phyloP scores from a whole-genome alignment of 108 stramenopile genomes.

The Fistulifera pelliculosa region DNA sequence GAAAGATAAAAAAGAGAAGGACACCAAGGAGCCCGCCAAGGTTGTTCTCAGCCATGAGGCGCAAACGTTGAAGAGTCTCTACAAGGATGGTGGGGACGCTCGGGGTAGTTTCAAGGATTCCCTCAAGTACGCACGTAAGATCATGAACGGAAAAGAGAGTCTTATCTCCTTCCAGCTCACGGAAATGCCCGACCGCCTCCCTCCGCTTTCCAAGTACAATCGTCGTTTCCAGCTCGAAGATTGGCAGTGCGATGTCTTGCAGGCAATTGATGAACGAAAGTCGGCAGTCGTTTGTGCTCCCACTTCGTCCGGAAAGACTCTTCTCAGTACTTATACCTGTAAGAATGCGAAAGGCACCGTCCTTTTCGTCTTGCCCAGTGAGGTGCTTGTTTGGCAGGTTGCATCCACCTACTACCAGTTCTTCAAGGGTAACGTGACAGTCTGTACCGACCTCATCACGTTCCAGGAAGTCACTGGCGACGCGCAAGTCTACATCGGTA shows the following conservation, averaged over 20 bases:
- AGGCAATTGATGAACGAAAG: slow-evolving; percentile 82
- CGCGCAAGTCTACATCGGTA: slow-evolving; percentile 95
- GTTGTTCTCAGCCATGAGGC: slow-evolving; percentile 62
- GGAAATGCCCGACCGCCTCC: slow-evolving; percentile 96
- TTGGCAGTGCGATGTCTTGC: slow-evolving; percentile 95
- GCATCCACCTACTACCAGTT: slow-evolving; percentile 98
- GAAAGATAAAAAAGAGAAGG: slow-evolving; percentile 62
- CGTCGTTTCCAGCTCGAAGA: slow-evolving; percentile 86
- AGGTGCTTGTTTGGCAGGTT: slow-evolving; percentile 99
- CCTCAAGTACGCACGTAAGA: slow-evolving; percentile 89
- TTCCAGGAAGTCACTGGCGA: slow-evolving; percentile 85
- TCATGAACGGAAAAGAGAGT: slow-evolving; percentile 78
- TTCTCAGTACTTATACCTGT: slow-evolving; percentile 97
- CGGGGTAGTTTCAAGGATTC: slow-evolving; percentile 82
- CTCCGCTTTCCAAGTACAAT: slow-evolving; percentile 92
- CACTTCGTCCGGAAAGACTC: slow-evolving; percentile 97
- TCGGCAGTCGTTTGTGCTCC: slow-evolving; percentile 98
- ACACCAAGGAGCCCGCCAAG: slow-evolving; percentile 45
- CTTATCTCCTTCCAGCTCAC: slow-evolving; percentile 91
- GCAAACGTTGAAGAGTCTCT: slow-evolving; percentile 56
- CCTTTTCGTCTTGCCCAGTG: slow-evolving; percentile 96
- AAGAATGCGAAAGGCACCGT: slow-evolving; percentile 81
- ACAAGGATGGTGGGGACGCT: slow-evolving; percentile 79
- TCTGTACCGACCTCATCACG: slow-evolving; percentile 83
- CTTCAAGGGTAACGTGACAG: slow-evolving; percentile 90